A percentile compares a stretch with the other conserved stretches of the same genome.
These are phyloP conservation scores for Trichomonas vaginalis DNA, from an alignment of 208 protist genomes.

Conservation along the genomic window DNA sequence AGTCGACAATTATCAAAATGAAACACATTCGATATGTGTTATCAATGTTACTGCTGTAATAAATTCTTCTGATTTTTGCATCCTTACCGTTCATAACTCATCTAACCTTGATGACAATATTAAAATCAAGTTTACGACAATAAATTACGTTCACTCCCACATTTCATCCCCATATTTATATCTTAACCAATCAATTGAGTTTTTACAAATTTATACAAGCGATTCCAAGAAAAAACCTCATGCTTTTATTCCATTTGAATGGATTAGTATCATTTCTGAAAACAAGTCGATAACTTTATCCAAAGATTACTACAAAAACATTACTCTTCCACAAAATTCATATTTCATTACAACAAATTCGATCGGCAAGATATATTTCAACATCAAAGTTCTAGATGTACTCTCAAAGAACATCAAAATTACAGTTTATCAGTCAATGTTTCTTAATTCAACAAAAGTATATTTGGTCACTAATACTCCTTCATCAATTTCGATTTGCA, in stretches of 20 bases:
- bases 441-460: not conserved
- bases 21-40: not conserved
- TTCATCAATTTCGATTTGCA: not conserved
- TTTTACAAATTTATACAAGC: not conserved
- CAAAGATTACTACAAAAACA: not conserved
- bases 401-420: not conserved
- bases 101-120: not conserved
- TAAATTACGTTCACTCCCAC: not conserved
- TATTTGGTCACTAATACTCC: not conserved
- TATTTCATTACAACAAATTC: not conserved
- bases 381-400: not conserved
- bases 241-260: not conserved
- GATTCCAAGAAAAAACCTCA: not conserved
- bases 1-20: not conserved
- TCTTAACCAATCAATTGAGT: not conserved
- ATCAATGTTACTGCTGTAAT: not conserved
- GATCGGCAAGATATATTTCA: not conserved
- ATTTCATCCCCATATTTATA: not conserved
- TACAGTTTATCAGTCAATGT: not conserved
- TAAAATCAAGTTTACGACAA: not conserved
- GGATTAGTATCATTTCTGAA: not conserved
- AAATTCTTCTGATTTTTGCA: not conserved
- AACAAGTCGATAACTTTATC: not conserved
- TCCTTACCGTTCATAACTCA: not conserved
- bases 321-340: not conserved